These are phyloP conservation scores for Circinella umbellata DNA, from an alignment of 371 early-diverging fungal genomes.

Conservation along the genomic window DNA sequence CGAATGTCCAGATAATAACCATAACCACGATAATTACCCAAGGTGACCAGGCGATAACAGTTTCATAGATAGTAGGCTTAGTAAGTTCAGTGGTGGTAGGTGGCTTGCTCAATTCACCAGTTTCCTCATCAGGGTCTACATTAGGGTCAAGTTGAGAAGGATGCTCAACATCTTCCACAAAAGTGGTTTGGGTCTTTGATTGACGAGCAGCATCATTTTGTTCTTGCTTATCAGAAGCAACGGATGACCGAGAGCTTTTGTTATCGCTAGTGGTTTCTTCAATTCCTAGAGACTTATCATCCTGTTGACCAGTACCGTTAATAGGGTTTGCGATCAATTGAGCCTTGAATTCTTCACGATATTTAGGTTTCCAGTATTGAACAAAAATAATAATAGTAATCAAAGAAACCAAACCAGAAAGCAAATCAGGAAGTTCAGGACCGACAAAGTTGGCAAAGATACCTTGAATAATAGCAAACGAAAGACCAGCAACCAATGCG, in stretches of 20 bases:
- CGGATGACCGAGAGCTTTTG: background rate
- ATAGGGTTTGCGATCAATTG: slow-evolving; percentile 6
- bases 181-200: slow-evolving; percentile 5
- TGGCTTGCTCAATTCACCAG: background rate
- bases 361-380: slow-evolving; percentile 54
- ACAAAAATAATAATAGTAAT: slow-evolving; percentile 42
- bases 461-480: slow-evolving; percentile 50
- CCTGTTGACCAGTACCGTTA: background rate
- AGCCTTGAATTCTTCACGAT: slow-evolving; percentile 43
- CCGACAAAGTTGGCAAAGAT: slow-evolving; percentile 53
- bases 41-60: slow-evolving; percentile 50
- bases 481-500: slow-evolving; percentile 47
- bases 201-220: background rate
- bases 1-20: slow-evolving; percentile 57
- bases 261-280: background rate
- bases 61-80: slow-evolving; percentile 40
- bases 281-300: background rate
- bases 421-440: slow-evolving; percentile 56
- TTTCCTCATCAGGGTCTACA: slow-evolving; percentile 15
- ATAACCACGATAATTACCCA: slow-evolving; percentile 50
- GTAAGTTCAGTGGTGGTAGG: slow-evolving; percentile 13
- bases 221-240: background rate
- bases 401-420: slow-evolving; percentile 50
- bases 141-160: background rate
- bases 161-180: background rate